Percentiles rank a stretch among this genome's conserved stretches.
These are phyloP conservation scores for Taphrina communis DNA, from an alignment of 1,139 yeast species.

Conservation along the genomic window DNA sequence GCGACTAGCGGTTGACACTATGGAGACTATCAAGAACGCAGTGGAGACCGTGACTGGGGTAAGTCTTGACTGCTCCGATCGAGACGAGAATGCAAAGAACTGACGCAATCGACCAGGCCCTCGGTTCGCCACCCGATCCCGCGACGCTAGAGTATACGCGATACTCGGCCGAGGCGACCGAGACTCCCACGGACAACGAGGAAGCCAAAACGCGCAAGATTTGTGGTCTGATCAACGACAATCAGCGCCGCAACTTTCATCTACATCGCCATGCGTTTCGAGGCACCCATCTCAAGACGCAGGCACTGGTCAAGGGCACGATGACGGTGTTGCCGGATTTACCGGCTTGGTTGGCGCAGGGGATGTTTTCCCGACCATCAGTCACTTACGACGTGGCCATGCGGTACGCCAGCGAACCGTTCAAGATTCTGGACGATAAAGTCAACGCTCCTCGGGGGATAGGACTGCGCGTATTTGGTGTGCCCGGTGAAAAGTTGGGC, in stretches of 20 bases:
- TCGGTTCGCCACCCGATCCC: conserved; percentile 15
- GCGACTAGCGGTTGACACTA: too few species aligned
- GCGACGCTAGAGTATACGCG: conserved; percentile 3
- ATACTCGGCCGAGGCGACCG: conserved; percentile 14
- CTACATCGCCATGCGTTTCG: conserved; percentile 20
- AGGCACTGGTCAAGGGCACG: conserved; percentile 24
- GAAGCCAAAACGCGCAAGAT: conserved; percentile 17
- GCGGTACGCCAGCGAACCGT: conserved; percentile 29
- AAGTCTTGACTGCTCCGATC: neutral
- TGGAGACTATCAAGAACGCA: conserved; percentile 15
- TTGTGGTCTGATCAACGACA: conserved; percentile 16
- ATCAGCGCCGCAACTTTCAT: conserved; percentile 19
- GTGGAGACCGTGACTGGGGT: conserved; percentile 18
- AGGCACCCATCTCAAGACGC: conserved; percentile 24
- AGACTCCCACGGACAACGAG: conserved; percentile 5
- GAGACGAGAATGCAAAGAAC: neutral
- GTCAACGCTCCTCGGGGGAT: conserved; percentile 25
- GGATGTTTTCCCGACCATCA: conserved; percentile 6
- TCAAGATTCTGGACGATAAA: conserved; percentile 27
- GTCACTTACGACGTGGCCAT: conserved; percentile 15
- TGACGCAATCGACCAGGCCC: neutral
- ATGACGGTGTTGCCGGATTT: conserved; percentile 12
- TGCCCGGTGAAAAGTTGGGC: conserved; percentile 15
- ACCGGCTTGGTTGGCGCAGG: conserved; percentile 16
- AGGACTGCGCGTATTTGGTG: conserved; percentile 23